Evolutionary conservation across 805 yeast genomes (phyloP).

Genomic region (Zygosaccharomyces rouxii): DNA sequence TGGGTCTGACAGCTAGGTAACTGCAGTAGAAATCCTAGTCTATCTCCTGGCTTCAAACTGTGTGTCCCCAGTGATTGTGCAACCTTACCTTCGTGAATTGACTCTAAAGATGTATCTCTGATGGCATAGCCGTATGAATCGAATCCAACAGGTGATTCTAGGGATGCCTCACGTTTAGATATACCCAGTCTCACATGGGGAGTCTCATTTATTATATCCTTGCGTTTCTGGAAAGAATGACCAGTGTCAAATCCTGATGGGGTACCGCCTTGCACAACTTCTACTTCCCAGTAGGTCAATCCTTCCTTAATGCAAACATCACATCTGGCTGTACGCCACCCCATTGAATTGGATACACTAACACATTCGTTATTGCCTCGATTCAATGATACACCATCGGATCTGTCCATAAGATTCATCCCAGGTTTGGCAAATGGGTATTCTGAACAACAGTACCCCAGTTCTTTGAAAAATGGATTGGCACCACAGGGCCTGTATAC

Average conservation of each 20-base stretch:
- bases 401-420: constrained; percentile 48
- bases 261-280: constrained; percentile 41
- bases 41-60: constrained; percentile 65
- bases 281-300: constrained; percentile 70
- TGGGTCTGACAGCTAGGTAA: constrained; percentile 57
- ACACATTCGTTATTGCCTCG: constrained; percentile 31
- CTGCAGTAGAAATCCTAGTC: constrained; percentile 68
- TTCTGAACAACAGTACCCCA: constrained; percentile 69
- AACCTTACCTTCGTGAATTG: constrained; percentile 49
- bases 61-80: constrained; percentile 43
- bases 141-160: constrained; percentile 94
- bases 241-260: constrained; percentile 33
- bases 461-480: constrained; percentile 51
- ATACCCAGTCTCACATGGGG: constrained; percentile 78
- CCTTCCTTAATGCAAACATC: constrained; percentile 79
- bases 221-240: constrained; percentile 14
- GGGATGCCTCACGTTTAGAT: constrained; percentile 76
- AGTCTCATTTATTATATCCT: constrained; percentile 30
- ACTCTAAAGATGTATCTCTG: constrained; percentile 72
- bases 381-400: constrained; percentile 49
- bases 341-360: constrained; percentile 54
- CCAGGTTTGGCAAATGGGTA: constrained; percentile 49
- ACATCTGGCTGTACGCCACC: constrained; percentile 77
- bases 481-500: constrained; percentile 78
- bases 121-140: constrained; percentile 93